Percentiles rank a stretch among this genome's conserved stretches.
Conservation (phyloP, 225 moss, liverwort and hornwort species). For the Antitrichia curtipendula region DNA sequence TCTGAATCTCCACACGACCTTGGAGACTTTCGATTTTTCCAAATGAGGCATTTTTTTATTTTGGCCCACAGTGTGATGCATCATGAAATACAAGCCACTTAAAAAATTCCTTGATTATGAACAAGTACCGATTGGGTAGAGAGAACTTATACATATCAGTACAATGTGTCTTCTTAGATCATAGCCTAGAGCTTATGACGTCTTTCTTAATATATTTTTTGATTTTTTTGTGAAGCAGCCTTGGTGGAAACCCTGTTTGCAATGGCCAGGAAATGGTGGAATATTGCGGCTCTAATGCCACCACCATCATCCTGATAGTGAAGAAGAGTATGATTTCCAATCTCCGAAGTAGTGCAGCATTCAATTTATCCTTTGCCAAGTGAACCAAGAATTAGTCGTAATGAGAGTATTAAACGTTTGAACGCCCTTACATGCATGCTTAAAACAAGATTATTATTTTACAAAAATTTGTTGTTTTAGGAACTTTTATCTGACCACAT, state of each 20-base stretch:
- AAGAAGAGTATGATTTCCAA: not conserved
- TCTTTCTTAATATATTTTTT: not conserved
- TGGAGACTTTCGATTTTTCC: not conserved
- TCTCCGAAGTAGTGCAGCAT: not conserved
- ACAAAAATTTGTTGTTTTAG: not conserved
- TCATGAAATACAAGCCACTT: not conserved
- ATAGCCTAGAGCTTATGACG: not conserved
- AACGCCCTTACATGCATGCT: not conserved
- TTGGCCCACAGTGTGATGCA: no score
- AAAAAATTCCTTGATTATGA: not conserved
- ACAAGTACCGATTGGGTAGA: no score
- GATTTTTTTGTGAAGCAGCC: not conserved
- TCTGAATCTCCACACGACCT: not conserved
- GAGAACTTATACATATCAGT: not conserved
- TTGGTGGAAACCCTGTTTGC: not conserved
- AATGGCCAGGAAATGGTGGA: no score
- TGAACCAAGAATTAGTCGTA: not conserved
- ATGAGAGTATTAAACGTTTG: not conserved
- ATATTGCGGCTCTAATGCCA: not conserved
- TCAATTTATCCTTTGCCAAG: not conserved
- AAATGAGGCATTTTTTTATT: not conserved
- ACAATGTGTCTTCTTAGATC: not conserved
- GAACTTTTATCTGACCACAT: not conserved
- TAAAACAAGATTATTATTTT: no score
- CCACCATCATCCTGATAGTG: not conserved